A percentile compares a stretch with the other conserved stretches of the same genome.
Evolutionary conservation across 371 early-diverging fungal genomes (phyloP).

Genomic region (Capillidium rhysosporum): DNA sequence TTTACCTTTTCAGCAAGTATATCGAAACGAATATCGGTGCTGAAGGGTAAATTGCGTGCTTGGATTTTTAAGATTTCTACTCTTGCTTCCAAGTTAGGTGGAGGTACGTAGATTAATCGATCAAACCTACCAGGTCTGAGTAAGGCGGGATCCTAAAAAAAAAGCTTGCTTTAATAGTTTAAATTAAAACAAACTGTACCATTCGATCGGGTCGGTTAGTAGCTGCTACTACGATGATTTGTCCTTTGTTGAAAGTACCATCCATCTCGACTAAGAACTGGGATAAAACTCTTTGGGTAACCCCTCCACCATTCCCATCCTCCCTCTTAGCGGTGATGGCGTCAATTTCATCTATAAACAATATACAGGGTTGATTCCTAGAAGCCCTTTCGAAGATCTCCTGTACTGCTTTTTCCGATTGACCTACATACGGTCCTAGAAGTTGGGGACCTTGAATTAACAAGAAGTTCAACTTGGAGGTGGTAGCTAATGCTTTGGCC

Average conservation of each 20-base stretch:
- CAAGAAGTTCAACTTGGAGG: constrained; percentile 90
- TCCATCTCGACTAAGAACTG: constrained; percentile 90
- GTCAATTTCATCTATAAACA: constrained; percentile 98
- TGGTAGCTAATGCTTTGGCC: constrained; percentile 96
- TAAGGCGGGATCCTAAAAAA: constrained; percentile 68
- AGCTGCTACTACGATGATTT: constrained; percentile 93
- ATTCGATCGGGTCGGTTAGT: constrained; percentile 98
- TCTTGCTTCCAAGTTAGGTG: constrained; percentile 66
- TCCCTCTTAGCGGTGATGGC: constrained; percentile 76
- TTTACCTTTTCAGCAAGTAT: constrained; percentile 32
- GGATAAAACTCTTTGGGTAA: constrained; percentile 81
- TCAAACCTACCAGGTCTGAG: constrained; percentile 95
- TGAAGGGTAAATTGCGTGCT: constrained; percentile 37
- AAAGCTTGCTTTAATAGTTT: background rate
- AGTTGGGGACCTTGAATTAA: constrained; percentile 97
- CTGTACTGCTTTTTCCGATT: constrained; percentile 92
- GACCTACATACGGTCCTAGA: constrained; percentile 97
- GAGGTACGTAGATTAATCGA: constrained; percentile 79
- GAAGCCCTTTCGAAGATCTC: constrained; percentile 88
- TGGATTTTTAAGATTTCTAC: constrained; percentile 63
- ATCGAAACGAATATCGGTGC: constrained; percentile 31
- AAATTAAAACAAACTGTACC: constrained; percentile 17
- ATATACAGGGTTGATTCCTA: constrained; percentile 83
- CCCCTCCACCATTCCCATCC: constrained; percentile 43
- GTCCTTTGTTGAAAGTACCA: constrained; percentile 83